Evolutionary conservation across 73 alveolate species (phyloP).

Genomic region (Durusdinium trenchii): DNA sequence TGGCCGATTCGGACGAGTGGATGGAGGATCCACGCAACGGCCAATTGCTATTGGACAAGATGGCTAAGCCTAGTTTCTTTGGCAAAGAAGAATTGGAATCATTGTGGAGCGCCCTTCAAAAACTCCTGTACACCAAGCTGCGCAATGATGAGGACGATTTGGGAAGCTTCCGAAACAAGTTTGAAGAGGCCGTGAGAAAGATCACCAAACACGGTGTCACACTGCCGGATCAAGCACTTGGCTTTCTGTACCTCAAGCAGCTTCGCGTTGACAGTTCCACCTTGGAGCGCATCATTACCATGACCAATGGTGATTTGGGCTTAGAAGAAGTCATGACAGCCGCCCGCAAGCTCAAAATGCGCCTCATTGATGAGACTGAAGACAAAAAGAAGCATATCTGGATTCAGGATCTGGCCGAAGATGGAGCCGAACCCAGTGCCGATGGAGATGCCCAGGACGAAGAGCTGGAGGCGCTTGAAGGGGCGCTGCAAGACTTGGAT

Average conservation of each 20-base stretch:
- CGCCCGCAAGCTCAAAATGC: neutral
- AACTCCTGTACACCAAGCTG: neutral
- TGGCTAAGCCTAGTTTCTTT: neutral
- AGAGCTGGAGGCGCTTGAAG: neutral
- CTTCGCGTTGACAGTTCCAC: neutral
- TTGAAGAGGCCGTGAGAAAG: neutral
- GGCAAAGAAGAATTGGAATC: slow-evolving; percentile 14
- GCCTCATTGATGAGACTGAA: neutral
- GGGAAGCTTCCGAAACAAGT: neutral
- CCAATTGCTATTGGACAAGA: neutral
- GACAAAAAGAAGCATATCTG: neutral
- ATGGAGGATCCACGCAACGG: neutral
- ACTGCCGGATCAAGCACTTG: neutral
- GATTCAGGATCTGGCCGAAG: neutral
- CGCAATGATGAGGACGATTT: neutral
- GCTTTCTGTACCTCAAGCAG: neutral
- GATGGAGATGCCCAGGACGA: neutral
- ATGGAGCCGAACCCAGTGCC: neutral
- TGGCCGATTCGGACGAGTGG: slow-evolving; percentile 9
- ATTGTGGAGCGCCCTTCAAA: neutral
- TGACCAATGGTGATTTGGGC: neutral
- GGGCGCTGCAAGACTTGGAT: neutral
- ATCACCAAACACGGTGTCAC: neutral
- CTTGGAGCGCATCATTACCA: neutral
- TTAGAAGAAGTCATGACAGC: neutral